These are phyloP conservation scores for Pelargonium exstipulatum DNA, from an alignment of 441 rosid species.

Conservation along the genomic window DNA sequence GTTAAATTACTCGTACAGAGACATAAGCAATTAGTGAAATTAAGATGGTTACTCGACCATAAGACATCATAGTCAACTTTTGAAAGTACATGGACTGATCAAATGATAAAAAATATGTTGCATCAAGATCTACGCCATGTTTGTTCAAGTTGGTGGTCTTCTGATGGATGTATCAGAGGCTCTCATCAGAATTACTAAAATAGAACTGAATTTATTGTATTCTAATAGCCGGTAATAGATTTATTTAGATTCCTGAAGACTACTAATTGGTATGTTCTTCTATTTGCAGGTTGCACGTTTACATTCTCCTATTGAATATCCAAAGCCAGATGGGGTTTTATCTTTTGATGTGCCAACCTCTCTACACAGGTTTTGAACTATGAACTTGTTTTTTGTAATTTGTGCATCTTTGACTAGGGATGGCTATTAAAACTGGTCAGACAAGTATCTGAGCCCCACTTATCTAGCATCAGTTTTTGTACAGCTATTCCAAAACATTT, in stretches of 20 bases:
- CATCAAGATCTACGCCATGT: too few relatives aligned
- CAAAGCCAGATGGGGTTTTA: constrained; percentile 78
- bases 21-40: too few relatives aligned
- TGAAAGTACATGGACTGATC: too few relatives aligned
- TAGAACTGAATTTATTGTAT: neutral
- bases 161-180: too few relatives aligned
- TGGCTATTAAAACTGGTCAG: neutral
- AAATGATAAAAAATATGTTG: too few relatives aligned
- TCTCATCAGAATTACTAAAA: neutral
- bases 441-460: neutral
- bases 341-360: constrained; percentile 90
- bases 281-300: constrained; percentile 55
- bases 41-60: too few relatives aligned
- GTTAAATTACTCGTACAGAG: too few relatives aligned
- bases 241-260: neutral
- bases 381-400: neutral
- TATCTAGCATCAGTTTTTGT: neutral
- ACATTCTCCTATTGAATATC: constrained; percentile 64
- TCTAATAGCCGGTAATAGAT: too few relatives aligned
- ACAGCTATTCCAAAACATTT: neutral
- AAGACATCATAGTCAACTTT: too few relatives aligned
- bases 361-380: constrained; percentile 61
- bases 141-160: too few relatives aligned
- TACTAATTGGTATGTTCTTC: constrained; percentile 5
- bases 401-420: neutral